Base-by-base conservation (phyloP, 2,329 filamentous ascomycete genomes). In the Ceratocystis destructans region DNA sequence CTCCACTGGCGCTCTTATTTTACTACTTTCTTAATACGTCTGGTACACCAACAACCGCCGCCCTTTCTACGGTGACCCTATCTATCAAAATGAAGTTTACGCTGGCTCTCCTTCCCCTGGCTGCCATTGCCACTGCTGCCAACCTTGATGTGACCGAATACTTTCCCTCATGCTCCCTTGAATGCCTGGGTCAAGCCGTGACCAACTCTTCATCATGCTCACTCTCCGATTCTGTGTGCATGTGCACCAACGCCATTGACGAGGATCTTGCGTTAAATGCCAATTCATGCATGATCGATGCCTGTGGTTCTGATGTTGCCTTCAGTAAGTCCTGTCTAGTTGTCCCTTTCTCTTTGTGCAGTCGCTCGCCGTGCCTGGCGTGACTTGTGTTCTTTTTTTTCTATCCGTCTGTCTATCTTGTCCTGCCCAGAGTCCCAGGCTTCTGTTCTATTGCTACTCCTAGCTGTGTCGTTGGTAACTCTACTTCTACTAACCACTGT, bases 141-240 rank as follows among this genome's bases (percentile, higher is more conserved):
- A 45, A 55, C 28, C 62, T 70, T 61, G 69, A 70, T 67, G 70
- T 68, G 64, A 61, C 31, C 55, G 75, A 76, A 68, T 72, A 76
- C 69, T 72, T 77, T 66, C 77, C 77, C 70, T 63, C 68, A 66
- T 78, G 77, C 70, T 75, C 77, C 45, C 55, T 73, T n/a, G 64
- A 72, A 48, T 78, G 76, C 72, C 71, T 78, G 45, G 69, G 72
- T 70, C 66, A 71, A 2, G 72, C 74, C 67, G 71, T 76, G 70
- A 64, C 61, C 44, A 68, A 69, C 65, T 68, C 72, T 68, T 75
- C 74, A 68, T 65, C 53, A 59, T 78, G 76, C 71, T 61, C 68
- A 12, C 69, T 62, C 44, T 70, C 70, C 66, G 76, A 78, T 71
- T 70, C 71, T 67, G 33, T 63, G 41, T 71, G 71, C 67, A 63